These are phyloP conservation scores for Leccinum disarticulatum DNA, from an alignment of 768 basidiomycete genomes.

Conservation along the genomic window DNA sequence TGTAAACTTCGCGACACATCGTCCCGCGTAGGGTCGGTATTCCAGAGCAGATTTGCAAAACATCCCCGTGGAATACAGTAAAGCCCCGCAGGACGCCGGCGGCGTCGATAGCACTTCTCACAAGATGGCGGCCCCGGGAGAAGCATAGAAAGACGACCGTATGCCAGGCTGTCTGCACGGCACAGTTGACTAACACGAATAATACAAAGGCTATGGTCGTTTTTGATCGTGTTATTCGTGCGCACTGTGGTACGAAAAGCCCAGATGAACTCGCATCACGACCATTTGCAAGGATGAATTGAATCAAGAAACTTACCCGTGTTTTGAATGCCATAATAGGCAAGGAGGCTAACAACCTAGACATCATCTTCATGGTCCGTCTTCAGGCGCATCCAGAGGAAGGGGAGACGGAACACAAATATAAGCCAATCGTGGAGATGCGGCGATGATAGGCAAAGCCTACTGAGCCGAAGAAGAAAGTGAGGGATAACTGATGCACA, in stretches of 20 bases:
- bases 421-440: neutral
- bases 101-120: conserved; percentile 34
- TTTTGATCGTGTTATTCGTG: conserved; percentile 48
- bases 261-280: neutral
- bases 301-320: conserved; percentile 14
- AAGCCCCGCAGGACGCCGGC: conserved; percentile 28
- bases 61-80: conserved; percentile 16
- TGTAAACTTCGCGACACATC: conserved; percentile 17
- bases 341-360: neutral
- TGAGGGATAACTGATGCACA: neutral
- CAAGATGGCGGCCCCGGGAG: conserved; percentile 31
- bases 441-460: neutral
- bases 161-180: conserved; percentile 43
- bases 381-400: conserved; percentile 15
- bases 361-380: neutral
- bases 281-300: neutral
- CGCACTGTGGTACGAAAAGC: conserved; percentile 35
- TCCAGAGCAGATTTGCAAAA: conserved; percentile 38
- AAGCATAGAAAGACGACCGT: conserved; percentile 39
- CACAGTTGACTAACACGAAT: conserved; percentile 42
- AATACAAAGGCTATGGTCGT: conserved; percentile 50
- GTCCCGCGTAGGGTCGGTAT: conserved; percentile 35
- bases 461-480: neutral
- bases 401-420: neutral
- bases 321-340: neutral